Conservation (phyloP, 1,284 basidiomycete genomes). For the Psilocybe mexicana region DNA sequence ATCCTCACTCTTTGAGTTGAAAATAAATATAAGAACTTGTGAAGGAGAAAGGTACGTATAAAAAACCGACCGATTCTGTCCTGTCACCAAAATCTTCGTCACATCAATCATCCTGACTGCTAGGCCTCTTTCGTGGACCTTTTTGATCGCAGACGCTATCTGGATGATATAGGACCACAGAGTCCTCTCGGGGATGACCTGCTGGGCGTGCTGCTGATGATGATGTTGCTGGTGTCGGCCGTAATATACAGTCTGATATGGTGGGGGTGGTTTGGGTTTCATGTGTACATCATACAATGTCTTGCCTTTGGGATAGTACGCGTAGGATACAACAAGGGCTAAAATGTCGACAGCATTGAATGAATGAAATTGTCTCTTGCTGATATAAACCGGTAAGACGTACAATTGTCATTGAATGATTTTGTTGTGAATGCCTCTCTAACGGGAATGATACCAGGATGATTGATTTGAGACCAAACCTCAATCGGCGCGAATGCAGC, state of each 20-base stretch:
- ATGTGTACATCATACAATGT: slow-evolving; percentile 79
- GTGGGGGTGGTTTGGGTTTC: slow-evolving; percentile 44
- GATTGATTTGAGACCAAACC: slow-evolving; percentile 83
- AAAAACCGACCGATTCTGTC: slow-evolving; percentile 75
- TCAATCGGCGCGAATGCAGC: slow-evolving; percentile 85
- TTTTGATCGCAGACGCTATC: slow-evolving; percentile 85
- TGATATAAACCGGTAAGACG: slow-evolving; percentile 28
- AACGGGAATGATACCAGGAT: slow-evolving; percentile 86
- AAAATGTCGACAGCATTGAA: neutral
- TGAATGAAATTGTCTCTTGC: neutral
- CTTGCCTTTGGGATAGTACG: slow-evolving; percentile 85
- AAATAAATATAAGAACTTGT: neutral
- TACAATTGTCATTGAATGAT: slow-evolving; percentile 92
- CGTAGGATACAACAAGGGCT: slow-evolving; percentile 94
- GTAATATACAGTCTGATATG: slow-evolving; percentile 30
- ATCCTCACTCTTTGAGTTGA: slow-evolving; percentile 62
- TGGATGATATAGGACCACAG: slow-evolving; percentile 96
- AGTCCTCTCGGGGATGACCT: slow-evolving; percentile 72
- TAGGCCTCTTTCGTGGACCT: slow-evolving; percentile 80
- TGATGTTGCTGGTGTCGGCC: slow-evolving; percentile 37
- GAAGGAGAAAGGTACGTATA: neutral
- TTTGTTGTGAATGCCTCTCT: slow-evolving; percentile 96
- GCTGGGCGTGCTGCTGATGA: slow-evolving; percentile 36
- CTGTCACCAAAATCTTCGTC: slow-evolving; percentile 87
- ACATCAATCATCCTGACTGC: slow-evolving; percentile 86